Evolutionary conservation across 179 eudicot genomes (phyloP).

Genomic region (Actinidia arguta): DNA sequence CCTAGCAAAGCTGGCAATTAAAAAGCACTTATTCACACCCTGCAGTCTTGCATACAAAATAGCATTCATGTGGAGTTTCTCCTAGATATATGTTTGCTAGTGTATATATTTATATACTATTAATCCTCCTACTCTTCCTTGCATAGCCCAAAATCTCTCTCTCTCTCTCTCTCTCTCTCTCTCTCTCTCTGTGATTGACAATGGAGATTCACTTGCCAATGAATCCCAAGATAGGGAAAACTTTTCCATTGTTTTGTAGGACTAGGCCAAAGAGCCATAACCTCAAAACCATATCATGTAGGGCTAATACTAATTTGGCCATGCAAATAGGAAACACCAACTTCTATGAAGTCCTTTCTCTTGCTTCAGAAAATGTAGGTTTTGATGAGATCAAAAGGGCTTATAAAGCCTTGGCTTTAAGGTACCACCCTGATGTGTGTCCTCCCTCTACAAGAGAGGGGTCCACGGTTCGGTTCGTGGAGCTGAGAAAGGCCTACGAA

Average conservation of each 20-base stretch:
- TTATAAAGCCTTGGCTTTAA: slow-evolving; percentile 35
- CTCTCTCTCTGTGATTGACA: neutral
- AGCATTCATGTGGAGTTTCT: too few relatives aligned
- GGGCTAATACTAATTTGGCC: slow-evolving; percentile 13
- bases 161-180: too few relatives aligned
- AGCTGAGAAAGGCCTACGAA: slow-evolving; percentile 37
- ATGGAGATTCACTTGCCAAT: slow-evolving; percentile 15
- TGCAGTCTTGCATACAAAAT: too few relatives aligned
- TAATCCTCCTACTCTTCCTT: too few relatives aligned
- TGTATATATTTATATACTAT: too few relatives aligned
- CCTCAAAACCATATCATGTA: slow-evolving; percentile 17
- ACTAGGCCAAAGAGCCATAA: neutral
- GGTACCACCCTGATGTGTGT: slow-evolving; percentile 38
- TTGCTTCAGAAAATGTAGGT: slow-evolving; percentile 28
- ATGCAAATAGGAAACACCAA: slow-evolving; percentile 24
- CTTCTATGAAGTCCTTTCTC: slow-evolving; percentile 37
- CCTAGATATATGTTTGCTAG: too few relatives aligned
- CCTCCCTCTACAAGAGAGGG: slow-evolving; percentile 31
- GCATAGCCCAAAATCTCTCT: too few relatives aligned
- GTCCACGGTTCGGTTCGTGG: slow-evolving; percentile 30
- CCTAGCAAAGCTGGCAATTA: too few relatives aligned
- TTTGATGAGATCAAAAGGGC: slow-evolving; percentile 43
- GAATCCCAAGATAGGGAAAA: neutral
- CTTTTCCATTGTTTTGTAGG: neutral
- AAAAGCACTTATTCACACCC: too few relatives aligned